Conservation (phyloP, 179 eudicot species). For the Pouteria campechiana region DNA sequence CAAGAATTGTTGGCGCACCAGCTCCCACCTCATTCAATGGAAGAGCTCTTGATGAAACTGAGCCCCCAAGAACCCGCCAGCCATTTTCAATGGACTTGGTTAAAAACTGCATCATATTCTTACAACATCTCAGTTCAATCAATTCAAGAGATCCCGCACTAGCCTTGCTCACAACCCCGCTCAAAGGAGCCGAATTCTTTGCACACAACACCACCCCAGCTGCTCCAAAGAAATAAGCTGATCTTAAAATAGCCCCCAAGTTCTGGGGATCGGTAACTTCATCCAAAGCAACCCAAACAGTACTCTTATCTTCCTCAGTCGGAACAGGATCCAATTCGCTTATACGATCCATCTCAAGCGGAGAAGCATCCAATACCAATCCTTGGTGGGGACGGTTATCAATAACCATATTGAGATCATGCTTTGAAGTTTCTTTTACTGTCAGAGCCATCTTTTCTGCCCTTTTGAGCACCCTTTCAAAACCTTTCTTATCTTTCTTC, state of each 20-base stretch:
- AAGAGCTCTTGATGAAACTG: conserved; percentile 68
- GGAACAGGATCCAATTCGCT: conserved; percentile 59
- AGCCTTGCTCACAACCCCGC: conserved; percentile 96
- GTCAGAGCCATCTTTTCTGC: conserved; percentile 65
- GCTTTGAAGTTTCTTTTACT: conserved; percentile 66
- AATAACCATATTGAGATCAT: conserved; percentile 79
- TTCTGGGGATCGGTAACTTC: conserved; percentile 98
- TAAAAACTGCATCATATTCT: conserved; percentile 96
- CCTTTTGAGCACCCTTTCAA: conserved; percentile 59
- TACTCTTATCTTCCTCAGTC: conserved; percentile 26
- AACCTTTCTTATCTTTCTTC: conserved; percentile 92
- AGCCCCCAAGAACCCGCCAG: conserved; percentile 91
- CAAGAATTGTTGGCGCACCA: conserved; percentile 81
- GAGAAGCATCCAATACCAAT: conserved; percentile 85
- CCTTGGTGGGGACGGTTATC: conserved; percentile 99
- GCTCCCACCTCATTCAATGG: conserved; percentile 48
- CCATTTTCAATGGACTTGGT: conserved; percentile 78
- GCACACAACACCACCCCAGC: conserved; percentile 86
- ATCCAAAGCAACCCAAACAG: conserved; percentile 92
- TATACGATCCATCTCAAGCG: conserved; percentile 73
- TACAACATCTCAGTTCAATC: conserved; percentile 80
- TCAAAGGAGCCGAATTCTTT: conserved; percentile 89
- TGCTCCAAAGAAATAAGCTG: conserved; percentile 91
- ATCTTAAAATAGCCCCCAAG: conserved; percentile 85
- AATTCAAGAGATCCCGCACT: conserved; percentile 96